phyloP scores from a whole-genome alignment of 1,139 yeast species.

The Ogataea hybrid region DNA sequence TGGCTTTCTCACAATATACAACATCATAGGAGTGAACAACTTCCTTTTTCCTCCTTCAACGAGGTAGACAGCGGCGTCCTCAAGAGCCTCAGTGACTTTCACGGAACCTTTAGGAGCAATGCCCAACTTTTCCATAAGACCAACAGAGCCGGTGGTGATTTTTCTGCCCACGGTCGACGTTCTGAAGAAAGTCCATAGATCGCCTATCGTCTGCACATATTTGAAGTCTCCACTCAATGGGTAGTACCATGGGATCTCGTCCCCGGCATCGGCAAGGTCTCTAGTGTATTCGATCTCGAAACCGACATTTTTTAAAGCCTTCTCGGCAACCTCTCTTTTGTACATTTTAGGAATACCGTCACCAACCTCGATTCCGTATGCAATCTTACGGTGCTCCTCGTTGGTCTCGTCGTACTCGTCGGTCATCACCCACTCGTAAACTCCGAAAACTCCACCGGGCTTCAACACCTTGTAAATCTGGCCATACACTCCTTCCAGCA shows the following conservation, averaged over 20 bases:
- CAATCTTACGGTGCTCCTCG: slow-evolving; percentile 88
- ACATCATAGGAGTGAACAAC: slow-evolving; percentile 95
- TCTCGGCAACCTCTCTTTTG: slow-evolving; percentile 76
- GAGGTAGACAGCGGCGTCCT: slow-evolving; percentile 94
- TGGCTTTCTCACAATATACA: slow-evolving; percentile 85
- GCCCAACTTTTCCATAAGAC: slow-evolving; percentile 77
- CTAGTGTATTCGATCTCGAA: slow-evolving; percentile 72
- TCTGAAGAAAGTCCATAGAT: slow-evolving; percentile 83
- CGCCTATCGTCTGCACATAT: slow-evolving; percentile 76
- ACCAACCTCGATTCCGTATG: slow-evolving; percentile 97
- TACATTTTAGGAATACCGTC: slow-evolving; percentile 99
- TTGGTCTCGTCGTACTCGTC: slow-evolving; percentile 85
- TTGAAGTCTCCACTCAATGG: slow-evolving; percentile 94
- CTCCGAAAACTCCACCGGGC: slow-evolving; percentile 98
- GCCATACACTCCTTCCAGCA: slow-evolving; percentile 90
- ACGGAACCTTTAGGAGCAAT: slow-evolving; percentile 92
- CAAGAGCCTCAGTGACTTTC: slow-evolving; percentile 89
- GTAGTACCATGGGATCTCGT: slow-evolving; percentile 95
- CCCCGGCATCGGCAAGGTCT: slow-evolving; percentile 82
- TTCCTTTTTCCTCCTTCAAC: slow-evolving; percentile 90
- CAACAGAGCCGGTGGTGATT: slow-evolving; percentile 78
- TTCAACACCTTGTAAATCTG: slow-evolving; percentile 94
- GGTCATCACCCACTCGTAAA: slow-evolving; percentile 99
- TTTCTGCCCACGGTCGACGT: slow-evolving; percentile 85
- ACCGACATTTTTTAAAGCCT: slow-evolving; percentile 86